Conservation (phyloP, 352 stramenopile genomes). For the Pythium phragmiticola region DNA sequence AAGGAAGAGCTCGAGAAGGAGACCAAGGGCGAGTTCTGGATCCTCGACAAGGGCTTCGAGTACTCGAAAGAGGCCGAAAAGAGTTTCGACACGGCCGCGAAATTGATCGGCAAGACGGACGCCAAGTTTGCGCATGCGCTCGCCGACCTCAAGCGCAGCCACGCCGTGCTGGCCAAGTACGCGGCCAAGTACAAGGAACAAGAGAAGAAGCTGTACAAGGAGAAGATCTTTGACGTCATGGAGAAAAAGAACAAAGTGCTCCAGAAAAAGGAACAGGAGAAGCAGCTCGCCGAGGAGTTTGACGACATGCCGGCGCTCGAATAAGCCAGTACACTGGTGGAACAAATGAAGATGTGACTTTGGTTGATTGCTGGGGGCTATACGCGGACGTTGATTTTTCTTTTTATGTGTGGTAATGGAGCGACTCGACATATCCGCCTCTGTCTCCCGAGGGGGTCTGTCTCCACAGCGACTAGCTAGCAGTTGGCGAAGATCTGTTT, state of each 20-base stretch:
- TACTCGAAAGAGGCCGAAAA: conserved; percentile 68
- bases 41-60: conserved; percentile 83
- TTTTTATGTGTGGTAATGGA: not conserved
- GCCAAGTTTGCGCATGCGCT: conserved; percentile 51
- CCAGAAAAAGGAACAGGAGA: conserved; percentile 65
- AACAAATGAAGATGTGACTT: not conserved
- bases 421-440: too few species aligned
- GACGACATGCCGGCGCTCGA: conserved; percentile 84
- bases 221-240: conserved; percentile 87
- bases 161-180: conserved; percentile 58
- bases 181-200: conserved; percentile 78
- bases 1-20: conserved; percentile 81
- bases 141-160: conserved; percentile 67
- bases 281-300: conserved; percentile 67
- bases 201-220: conserved; percentile 88
- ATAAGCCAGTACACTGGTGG: conserved; percentile 26
- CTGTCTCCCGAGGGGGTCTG: too few species aligned
- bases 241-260: conserved; percentile 79
- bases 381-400: conserved; percentile 18
- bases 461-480: too few species aligned
- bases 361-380: not conserved
- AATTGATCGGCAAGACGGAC: conserved; percentile 47
- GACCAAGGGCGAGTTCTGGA: conserved; percentile 81
- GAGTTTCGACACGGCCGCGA: conserved; percentile 57
- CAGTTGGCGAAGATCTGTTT: not conserved